Evolutionary conservation across 257 asterid species (phyloP), one percentile per base, ranked within the genome.

Genomic region (Jacaranda copaia): DNA sequence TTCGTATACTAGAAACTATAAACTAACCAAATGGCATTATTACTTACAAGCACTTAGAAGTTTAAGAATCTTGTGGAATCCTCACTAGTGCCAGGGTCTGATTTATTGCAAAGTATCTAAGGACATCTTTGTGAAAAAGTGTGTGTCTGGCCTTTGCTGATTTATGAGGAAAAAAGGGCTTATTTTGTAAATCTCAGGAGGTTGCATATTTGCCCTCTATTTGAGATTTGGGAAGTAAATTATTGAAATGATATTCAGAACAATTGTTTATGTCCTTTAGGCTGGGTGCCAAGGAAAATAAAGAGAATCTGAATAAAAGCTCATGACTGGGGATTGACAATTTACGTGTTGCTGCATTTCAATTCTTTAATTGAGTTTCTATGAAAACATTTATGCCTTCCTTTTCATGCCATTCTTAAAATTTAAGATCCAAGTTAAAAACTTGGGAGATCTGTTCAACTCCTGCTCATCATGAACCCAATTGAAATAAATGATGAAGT

Each of bases 1-100:
- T 16, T 36, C 7, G 35, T 51, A 35, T 25, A 19, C 7, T 5
- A 9, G 3, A 8, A 65, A 15, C 0, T 20, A 10, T 5, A 67
- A 45, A 36, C 9, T 14, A 2, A 38, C 53, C 35, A 59, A 73
- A 59, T 16, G 66, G 19, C 8, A 43, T 13, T 55, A 45, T 38
- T 59, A 59, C 32, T 13, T 35, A 8, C 58, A 49, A 46, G 20
- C 18, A 12, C 60, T 35, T 75, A 73, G 57, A 16, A 39, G 55
- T 35, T 51, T 38, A 63, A 80, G 70, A 75, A 45, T 19, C 5
- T 51, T 48, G 76, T 63, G 59, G 70, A 70, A 69, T 40, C 68
- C n/a, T 42, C 39, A 12, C 61, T 5, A 49, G 9, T 51, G 49
- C 16, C 2, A 36, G 56, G 35, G 25, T n/a, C 58, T 61, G 74